Percentiles rank a stretch among this genome's conserved stretches.
These are phyloP conservation scores for Quillaja saponaria DNA, from an alignment of 306 rosid genomes.

Conservation along the genomic window DNA sequence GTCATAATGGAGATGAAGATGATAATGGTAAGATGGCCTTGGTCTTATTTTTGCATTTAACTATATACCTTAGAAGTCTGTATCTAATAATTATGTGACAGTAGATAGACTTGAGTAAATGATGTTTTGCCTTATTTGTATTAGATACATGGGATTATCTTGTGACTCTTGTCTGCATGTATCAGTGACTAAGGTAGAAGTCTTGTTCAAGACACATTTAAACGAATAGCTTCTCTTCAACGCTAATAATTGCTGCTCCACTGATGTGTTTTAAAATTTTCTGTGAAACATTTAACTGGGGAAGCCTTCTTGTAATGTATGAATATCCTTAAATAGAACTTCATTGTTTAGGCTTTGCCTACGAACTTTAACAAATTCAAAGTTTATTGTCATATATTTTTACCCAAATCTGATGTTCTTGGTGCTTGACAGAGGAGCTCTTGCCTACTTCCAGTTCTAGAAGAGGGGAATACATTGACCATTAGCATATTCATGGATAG, in stretches of 20 bases:
- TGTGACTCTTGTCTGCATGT: slow-evolving; percentile 4
- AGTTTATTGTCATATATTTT: slow-evolving; percentile 24
- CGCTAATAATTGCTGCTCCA: background rate
- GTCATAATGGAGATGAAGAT: slow-evolving; percentile 85
- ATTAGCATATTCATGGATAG: slow-evolving; percentile 34
- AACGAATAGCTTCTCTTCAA: background rate
- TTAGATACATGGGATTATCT: background rate
- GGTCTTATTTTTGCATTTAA: slow-evolving; percentile 18
- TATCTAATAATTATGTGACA: slow-evolving; percentile 16
- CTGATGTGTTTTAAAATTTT: slow-evolving; percentile 14
- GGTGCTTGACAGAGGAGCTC: slow-evolving; percentile 52
- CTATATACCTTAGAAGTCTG: slow-evolving; percentile 5
- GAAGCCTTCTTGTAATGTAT: background rate
- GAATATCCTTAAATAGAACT: background rate
- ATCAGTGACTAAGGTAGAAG: background rate
- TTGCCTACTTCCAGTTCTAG: slow-evolving; percentile 37
- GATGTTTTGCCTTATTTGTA: background rate
- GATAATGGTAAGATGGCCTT: slow-evolving; percentile 64
- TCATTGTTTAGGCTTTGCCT: background rate
- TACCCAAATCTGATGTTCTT: slow-evolving; percentile 23
- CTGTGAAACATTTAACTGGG: background rate
- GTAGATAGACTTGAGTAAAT: slow-evolving; percentile 8
- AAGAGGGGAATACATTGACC: slow-evolving; percentile 43
- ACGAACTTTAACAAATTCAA: background rate
- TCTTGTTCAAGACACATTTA: background rate